Percentiles rank a stretch among this genome's conserved stretches.
phyloP scores from a whole-genome alignment of 768 basidiomycete species.

The Podaxis pistillaris region DNA sequence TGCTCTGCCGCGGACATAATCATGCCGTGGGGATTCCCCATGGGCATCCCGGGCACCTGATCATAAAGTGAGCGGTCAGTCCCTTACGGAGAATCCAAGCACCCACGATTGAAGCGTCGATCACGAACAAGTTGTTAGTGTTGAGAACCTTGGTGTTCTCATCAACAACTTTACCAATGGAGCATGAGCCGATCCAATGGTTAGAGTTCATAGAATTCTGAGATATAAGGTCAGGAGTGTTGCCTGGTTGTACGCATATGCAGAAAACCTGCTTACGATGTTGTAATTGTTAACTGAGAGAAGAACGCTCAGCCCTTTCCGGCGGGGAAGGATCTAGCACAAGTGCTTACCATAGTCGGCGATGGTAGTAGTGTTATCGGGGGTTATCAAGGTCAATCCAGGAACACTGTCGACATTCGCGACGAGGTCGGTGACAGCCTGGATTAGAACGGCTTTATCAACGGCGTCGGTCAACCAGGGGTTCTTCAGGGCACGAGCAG shows the following conservation, averaged over 20 bases:
- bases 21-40: conserved; percentile 55
- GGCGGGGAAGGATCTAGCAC: background rate
- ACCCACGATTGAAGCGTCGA: conserved; percentile 39
- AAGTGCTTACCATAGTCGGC: conserved; percentile 29
- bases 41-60: conserved; percentile 51
- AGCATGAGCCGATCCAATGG: conserved; percentile 53
- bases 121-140: conserved; percentile 51
- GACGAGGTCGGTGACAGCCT: conserved; percentile 49
- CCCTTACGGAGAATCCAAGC: background rate
- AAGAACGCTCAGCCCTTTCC: background rate
- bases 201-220: conserved; percentile 52
- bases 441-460: conserved; percentile 51
- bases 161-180: conserved; percentile 48
- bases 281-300: conserved; percentile 42
- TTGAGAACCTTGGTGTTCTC: conserved; percentile 51
- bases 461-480: conserved; percentile 61
- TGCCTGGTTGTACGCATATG: background rate
- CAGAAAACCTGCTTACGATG: conserved; percentile 19
- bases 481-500: conserved; percentile 43
- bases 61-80: conserved; percentile 32
- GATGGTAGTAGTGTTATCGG: conserved; percentile 57
- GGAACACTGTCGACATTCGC: conserved; percentile 41
- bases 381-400: conserved; percentile 54
- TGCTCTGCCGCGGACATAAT: conserved; percentile 61
- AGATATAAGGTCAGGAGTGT: background rate